These are phyloP conservation scores for Exophiala sideris DNA, from an alignment of 2,329 filamentous ascomycete species.

Conservation along the genomic window DNA sequence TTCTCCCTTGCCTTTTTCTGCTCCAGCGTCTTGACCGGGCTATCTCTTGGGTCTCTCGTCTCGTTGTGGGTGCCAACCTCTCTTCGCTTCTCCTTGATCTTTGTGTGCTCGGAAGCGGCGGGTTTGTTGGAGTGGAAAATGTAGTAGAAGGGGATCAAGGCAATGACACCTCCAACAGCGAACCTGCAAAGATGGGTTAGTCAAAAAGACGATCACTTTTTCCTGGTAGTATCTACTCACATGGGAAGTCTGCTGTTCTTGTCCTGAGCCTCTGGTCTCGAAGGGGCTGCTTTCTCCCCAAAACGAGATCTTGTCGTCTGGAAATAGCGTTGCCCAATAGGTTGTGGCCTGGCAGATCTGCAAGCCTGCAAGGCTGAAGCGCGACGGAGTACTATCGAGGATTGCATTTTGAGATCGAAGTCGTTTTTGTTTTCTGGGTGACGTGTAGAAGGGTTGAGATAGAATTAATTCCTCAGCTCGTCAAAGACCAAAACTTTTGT, in stretches of 20 bases:
- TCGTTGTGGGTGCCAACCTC: constrained; percentile 8
- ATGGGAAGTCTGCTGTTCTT: constrained; percentile 6
- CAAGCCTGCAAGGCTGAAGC: not conserved
- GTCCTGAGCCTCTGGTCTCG: not conserved
- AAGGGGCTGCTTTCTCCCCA: not conserved
- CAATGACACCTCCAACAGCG: not conserved
- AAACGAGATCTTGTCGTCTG: not conserved
- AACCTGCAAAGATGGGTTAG: not conserved
- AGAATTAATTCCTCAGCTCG: too few relatives aligned
- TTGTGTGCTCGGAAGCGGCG: constrained; percentile 1
- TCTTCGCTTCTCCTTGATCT: constrained; percentile 7
- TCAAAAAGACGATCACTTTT: not conserved
- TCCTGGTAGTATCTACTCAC: not conserved
- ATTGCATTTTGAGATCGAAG: not conserved
- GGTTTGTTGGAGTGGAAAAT: constrained; percentile 18
- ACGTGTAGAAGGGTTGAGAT: too few relatives aligned
- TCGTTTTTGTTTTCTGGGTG: too few relatives aligned
- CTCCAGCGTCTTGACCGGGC: constrained; percentile 19
- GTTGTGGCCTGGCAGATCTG: not conserved
- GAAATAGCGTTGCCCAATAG: not conserved
- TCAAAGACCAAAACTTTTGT: too few relatives aligned
- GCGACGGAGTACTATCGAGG: not conserved
- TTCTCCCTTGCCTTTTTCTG: constrained; percentile 15
- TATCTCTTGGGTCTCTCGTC: constrained; percentile 19
- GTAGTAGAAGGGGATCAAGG: constrained; percentile 18